phyloP scores from a whole-genome alignment of 176 grass and related monocot genomes.

The Eragrostis curvula region DNA sequence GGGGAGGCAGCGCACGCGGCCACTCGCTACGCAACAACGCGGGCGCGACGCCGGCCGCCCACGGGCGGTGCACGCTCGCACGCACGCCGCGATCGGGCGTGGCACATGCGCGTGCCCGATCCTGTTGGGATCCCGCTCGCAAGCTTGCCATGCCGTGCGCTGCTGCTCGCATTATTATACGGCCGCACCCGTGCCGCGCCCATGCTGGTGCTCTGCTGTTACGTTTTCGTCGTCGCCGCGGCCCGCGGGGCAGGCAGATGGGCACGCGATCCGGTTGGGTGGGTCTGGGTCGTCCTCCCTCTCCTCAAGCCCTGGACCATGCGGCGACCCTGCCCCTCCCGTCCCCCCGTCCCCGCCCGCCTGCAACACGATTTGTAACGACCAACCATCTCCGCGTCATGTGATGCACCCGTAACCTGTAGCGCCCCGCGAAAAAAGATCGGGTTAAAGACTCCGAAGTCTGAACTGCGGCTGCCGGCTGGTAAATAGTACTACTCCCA shows the following conservation, averaged over 20 bases:
- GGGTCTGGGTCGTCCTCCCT: no score
- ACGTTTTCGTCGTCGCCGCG: no score
- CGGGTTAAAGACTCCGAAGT: no score
- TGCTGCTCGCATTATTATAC: constrained; percentile 7
- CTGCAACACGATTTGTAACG: background rate
- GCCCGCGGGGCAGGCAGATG: background rate
- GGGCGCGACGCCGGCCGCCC: background rate
- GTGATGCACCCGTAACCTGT: background rate
- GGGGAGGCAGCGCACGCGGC: background rate
- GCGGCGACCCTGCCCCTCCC: background rate
- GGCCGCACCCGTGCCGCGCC: background rate
- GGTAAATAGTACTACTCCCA: no score
- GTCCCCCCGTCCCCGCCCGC: background rate
- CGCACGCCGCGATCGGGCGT: background rate
- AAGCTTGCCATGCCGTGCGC: no score
- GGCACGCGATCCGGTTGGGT: background rate
- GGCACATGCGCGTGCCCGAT: background rate
- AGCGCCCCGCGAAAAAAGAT: background rate
- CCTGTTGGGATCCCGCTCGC: constrained; percentile 9
- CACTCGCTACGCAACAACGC: constrained; percentile 38
- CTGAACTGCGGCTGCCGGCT: no score
- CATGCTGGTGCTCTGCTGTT: background rate
- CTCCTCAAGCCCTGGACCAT: background rate
- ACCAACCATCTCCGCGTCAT: background rate
- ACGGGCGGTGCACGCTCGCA: background rate